Percentiles rank a stretch among this genome's conserved stretches.
Evolutionary conservation across 176 grass and related monocot genomes (phyloP).

Genomic region (barley (Hordeum vulgare)): MorexV3_pseudomolecules_assembly NC_058521.1:13203368-13203867

Average conservation of each 20-base stretch:
- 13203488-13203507: conserved; percentile 83
- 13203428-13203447: conserved; percentile 66
- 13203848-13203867: conserved; percentile 84
- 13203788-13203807: conserved; percentile 87
- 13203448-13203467: conserved; percentile 72
- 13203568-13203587: conserved; percentile 93
- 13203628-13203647: conserved; percentile 86
- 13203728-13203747: conserved; percentile 93
- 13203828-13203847: conserved; percentile 73
- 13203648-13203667: conserved; percentile 75
- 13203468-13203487: conserved; percentile 58
- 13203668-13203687: conserved; percentile 86
- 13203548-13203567: conserved; percentile 81
- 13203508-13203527: conserved; percentile 87
- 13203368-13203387: conserved; percentile 57
- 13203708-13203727: conserved; percentile 82
- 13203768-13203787: conserved; percentile 73
- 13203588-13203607: conserved; percentile 71
- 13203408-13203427: conserved; percentile 82
- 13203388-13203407: conserved; percentile 68
- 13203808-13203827: conserved; percentile 77
- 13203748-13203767: conserved; percentile 73
- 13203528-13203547: conserved; percentile 91
- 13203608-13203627: conserved; percentile 80
- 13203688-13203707: conserved; percentile 89